Evolutionary conservation across 208 protist genomes (phyloP), one percentile per base, ranked within the genome.

Genomic region (Leishmania mexicana): DNA sequence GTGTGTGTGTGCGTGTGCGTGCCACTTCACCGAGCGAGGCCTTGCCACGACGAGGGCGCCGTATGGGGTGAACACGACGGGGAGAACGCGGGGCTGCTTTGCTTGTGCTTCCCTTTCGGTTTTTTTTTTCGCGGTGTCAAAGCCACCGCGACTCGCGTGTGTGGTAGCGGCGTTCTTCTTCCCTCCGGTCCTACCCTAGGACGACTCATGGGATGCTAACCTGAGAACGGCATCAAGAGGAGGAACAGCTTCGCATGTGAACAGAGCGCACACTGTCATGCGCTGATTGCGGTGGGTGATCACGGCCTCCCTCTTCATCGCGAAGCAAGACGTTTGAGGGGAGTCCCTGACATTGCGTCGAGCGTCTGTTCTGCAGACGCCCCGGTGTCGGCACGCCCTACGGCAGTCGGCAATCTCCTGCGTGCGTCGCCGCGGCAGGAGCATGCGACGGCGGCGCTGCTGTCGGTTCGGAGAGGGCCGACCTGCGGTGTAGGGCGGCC

Each of bases 381-480:
- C 31, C 28, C 10, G 5, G 68, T 53, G 49, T 49, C 75, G 11
- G 65, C 49, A 13, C 73, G 73, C 31, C 49, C 49, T 6, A 28
- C 51, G 6, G 31, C 38, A 28, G 28, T 62, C 13, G 11, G 11
- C 8, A 49, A 62, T 35, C 28, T 28, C 49, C 45, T 5, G 53
- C 49, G 13, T 40, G 2, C 73, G 4, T 24, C 73, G 11, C 49
- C 42, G 73, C 35, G 49, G 53, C 47, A 40, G n/a, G 40, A 19
- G 24, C 76, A 38, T n/a, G n/a, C 47, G 67, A 19, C 13, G 40
- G 78, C 78, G 65, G 67, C 53, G 28, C 49, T 81, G 47, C 67
- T 47, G 7, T 75, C 0, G 49, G 45, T 51, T 28, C 19, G 68
- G 28, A 81, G 31, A 67, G 51, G 42, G 67, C 3, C 0, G 31